These are phyloP conservation scores for Macrotyloma uniflorum DNA, from an alignment of 306 rosid species.

Conservation along the genomic window DNA sequence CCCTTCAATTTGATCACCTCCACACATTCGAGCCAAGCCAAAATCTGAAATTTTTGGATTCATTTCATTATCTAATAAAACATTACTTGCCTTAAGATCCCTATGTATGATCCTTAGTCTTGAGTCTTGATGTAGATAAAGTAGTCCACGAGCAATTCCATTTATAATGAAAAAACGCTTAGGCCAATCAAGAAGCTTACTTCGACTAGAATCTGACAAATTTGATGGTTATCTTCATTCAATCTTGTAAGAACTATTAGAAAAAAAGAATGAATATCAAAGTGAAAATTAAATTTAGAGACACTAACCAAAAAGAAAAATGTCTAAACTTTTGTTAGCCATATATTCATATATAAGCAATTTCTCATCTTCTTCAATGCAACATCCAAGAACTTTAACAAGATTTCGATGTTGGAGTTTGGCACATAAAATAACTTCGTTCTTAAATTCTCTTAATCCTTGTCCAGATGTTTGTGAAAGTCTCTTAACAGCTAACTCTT, in stretches of 20 bases:
- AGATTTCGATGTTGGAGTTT: constrained; percentile 24
- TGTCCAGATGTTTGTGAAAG: constrained; percentile 33
- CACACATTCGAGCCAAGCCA: not conserved
- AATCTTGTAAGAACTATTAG: not conserved
- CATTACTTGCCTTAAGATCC: not conserved
- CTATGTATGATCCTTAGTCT: not conserved
- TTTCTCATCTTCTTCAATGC: not conserved
- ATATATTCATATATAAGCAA: constrained; percentile 8
- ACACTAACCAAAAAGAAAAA: constrained; percentile 9
- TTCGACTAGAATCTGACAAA: not conserved
- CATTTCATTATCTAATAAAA: not conserved
- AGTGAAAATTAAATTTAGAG: too few relatives aligned
- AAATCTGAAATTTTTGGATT: not conserved
- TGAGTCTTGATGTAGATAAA: constrained; percentile 10
- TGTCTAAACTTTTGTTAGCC: constrained; percentile 10
- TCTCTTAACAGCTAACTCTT: constrained; percentile 27
- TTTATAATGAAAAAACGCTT: not conserved
- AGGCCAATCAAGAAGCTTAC: not conserved
- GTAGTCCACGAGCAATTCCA: not conserved
- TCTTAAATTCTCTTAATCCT: constrained; percentile 16
- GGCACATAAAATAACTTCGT: constrained; percentile 1
- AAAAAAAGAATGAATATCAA: not conserved
- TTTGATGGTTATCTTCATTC: not conserved
- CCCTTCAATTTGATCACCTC: not conserved
- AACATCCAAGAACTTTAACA: constrained; percentile 21